Evolutionary conservation across 73 alveolate genomes (phyloP).

Genomic region (Paramecium caudatum): DNA sequence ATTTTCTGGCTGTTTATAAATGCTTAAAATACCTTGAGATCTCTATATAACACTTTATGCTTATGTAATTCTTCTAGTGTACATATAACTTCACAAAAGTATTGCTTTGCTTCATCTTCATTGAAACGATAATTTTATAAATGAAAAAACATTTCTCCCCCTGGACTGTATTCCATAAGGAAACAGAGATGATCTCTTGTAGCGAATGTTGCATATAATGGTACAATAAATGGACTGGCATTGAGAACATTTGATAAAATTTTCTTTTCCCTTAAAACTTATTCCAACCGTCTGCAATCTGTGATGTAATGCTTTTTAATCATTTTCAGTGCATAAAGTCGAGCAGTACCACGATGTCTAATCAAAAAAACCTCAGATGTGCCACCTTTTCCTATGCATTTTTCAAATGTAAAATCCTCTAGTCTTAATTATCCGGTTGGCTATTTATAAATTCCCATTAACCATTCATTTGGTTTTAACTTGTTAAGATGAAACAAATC

Average conservation of each 20-base stretch:
- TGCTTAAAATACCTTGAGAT: conserved; percentile 70
- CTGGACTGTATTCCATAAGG: conserved; percentile 88
- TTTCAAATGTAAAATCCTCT: conserved; percentile 65
- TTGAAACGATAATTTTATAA: conserved; percentile 69
- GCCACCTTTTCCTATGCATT: conserved; percentile 77
- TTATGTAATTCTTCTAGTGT: conserved; percentile 82
- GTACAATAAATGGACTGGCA: conserved; percentile 61
- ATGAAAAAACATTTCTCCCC: conserved; percentile 85
- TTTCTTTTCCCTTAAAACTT: conserved; percentile 73
- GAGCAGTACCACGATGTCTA: conserved; percentile 69
- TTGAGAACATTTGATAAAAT: conserved; percentile 70
- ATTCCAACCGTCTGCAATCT: conserved; percentile 75
- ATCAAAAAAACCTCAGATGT: conserved; percentile 77
- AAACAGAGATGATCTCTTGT: conserved; percentile 72
- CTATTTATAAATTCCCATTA: conserved; percentile 37
- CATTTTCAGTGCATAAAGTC: conserved; percentile 74
- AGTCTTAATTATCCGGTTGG: conserved; percentile 28
- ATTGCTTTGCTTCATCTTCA: conserved; percentile 77
- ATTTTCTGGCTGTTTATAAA: conserved; percentile 81
- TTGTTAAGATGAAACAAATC: neutral
- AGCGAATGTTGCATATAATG: conserved; percentile 73
- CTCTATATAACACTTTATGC: conserved; percentile 80
- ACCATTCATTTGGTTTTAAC: conserved; percentile 57
- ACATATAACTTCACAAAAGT: conserved; percentile 77
- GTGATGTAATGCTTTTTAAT: conserved; percentile 68